These are phyloP conservation scores for Fusarium penzigii DNA, from an alignment of 2,329 filamentous ascomycete species.

Conservation along the genomic window DNA sequence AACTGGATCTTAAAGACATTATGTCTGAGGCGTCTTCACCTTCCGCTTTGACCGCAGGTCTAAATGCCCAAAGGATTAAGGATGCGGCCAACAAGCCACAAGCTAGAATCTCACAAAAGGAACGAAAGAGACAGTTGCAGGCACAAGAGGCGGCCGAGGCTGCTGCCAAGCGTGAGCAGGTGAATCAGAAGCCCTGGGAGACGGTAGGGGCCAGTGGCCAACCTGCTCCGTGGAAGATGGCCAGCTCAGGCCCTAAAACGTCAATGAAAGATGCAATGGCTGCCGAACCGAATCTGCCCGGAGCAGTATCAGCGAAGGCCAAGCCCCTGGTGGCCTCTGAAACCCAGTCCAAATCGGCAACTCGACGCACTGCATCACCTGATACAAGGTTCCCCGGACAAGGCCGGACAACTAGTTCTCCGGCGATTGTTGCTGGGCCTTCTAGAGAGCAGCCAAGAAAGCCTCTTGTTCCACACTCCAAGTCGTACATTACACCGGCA, in stretches of 20 bases:
- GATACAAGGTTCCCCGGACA: slow-evolving; percentile 66
- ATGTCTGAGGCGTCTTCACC: slow-evolving; percentile 61
- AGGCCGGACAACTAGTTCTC: slow-evolving; percentile 40
- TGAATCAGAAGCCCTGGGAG: slow-evolving; percentile 46
- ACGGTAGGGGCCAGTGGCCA: slow-evolving; percentile 37
- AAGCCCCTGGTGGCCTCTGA: slow-evolving; percentile 49
- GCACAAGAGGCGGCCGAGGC: slow-evolving; percentile 54
- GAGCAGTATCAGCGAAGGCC: slow-evolving; percentile 32
- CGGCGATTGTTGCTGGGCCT: slow-evolving; percentile 28
- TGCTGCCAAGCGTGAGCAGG: slow-evolving; percentile 36
- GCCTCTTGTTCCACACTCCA: slow-evolving; percentile 59
- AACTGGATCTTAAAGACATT: slow-evolving; percentile 75
- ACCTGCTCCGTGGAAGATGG: slow-evolving; percentile 67
- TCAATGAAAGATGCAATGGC: slow-evolving; percentile 52
- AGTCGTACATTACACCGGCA: slow-evolving; percentile 57
- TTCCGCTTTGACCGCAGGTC: slow-evolving; percentile 55
- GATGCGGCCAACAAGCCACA: slow-evolving; percentile 41
- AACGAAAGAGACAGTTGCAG: slow-evolving; percentile 82
- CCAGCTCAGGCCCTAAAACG: slow-evolving; percentile 48
- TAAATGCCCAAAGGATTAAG: slow-evolving; percentile 52
- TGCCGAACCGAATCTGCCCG: slow-evolving; percentile 28
- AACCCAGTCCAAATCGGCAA: slow-evolving; percentile 39
- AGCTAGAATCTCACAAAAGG: slow-evolving; percentile 82
- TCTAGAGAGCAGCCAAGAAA: slow-evolving; percentile 36
- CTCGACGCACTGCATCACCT: slow-evolving; percentile 57